phyloP scores from a whole-genome alignment of 768 basidiomycete genomes.

The Tricholoma saponaceum region DNA sequence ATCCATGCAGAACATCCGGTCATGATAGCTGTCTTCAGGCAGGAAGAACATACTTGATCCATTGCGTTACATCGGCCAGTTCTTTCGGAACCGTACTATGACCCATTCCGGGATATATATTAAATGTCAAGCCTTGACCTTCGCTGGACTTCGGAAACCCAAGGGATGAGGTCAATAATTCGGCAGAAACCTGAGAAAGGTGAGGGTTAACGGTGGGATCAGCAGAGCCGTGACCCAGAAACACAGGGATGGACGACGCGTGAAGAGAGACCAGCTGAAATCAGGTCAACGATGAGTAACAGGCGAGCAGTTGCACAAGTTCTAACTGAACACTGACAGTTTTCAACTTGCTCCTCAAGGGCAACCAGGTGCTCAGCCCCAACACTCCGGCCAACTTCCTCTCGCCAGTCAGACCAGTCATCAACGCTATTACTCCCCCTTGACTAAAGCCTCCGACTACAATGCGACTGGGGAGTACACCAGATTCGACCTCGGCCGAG shows the following conservation, averaged over 20 bases:
- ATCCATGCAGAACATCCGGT: neutral
- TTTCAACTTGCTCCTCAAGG: constrained; percentile 61
- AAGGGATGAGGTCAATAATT: constrained; percentile 50
- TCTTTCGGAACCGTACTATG: constrained; percentile 67
- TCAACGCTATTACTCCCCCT: constrained; percentile 74
- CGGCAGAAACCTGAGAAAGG: constrained; percentile 50
- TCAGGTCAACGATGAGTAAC: constrained; percentile 1
- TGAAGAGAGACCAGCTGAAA: constrained; percentile 57
- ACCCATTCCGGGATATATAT: constrained; percentile 59
- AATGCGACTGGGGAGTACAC: constrained; percentile 65
- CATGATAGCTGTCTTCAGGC: constrained; percentile 3
- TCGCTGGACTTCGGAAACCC: constrained; percentile 44
- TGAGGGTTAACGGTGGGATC: constrained; percentile 69
- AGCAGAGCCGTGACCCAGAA: constrained; percentile 79
- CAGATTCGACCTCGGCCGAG: constrained; percentile 66
- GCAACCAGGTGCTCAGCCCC: constrained; percentile 77
- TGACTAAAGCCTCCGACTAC: constrained; percentile 92
- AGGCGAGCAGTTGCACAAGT: neutral
- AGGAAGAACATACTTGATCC: constrained; percentile 61
- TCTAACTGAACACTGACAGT: constrained; percentile 38
- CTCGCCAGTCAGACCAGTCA: constrained; percentile 66
- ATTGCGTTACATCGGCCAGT: constrained; percentile 62
- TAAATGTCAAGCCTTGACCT: constrained; percentile 58
- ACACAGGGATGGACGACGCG: constrained; percentile 65
- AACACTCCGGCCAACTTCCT: constrained; percentile 69